A percentile compares a stretch with the other conserved stretches of the same genome.
Evolutionary conservation across 2,329 filamentous ascomycete genomes (phyloP).

Genomic region (Aureobasidium melanogenum): DNA sequence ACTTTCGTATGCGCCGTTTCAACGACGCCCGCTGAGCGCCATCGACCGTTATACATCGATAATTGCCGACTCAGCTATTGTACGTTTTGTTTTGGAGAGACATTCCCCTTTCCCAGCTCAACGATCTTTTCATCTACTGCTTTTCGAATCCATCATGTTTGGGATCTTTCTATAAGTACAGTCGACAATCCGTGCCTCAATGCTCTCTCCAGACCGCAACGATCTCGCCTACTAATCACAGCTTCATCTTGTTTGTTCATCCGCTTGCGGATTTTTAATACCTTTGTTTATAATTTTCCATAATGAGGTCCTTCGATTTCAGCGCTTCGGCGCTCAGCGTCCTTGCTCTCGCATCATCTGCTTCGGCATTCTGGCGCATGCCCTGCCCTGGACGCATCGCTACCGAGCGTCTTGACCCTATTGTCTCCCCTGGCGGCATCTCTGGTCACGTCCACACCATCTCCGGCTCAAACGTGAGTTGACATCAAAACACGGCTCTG

Average conservation of each 20-base stretch:
- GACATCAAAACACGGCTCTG: background rate
- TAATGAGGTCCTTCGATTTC: constrained; percentile 10
- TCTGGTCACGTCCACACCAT: constrained; percentile 61
- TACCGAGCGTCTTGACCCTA: constrained; percentile 56
- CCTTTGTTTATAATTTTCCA: background rate
- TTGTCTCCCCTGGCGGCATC: constrained; percentile 52
- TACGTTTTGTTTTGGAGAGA: constrained; percentile 11
- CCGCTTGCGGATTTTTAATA: constrained; percentile 9
- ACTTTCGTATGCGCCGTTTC: constrained; percentile 2
- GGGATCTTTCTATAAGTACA: constrained; percentile 1
- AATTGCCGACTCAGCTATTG: constrained; percentile 12
- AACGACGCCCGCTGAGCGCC: constrained; percentile 4
- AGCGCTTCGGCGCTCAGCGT: constrained; percentile 9
- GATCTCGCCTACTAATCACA: constrained; percentile 12
- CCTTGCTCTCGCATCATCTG: constrained; percentile 24
- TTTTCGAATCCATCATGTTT: background rate
- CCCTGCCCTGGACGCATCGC: constrained; percentile 55
- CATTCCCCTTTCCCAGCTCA: constrained; percentile 1
- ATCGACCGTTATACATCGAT: constrained; percentile 11
- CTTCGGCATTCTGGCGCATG: constrained; percentile 64
- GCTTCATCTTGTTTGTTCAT: constrained; percentile 4
- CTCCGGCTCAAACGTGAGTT: constrained; percentile 52
- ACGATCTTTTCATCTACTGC: background rate
- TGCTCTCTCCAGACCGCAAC: constrained; percentile 7
- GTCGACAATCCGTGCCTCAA: constrained; percentile 6